Evolutionary conservation across 345 rosid genomes (phyloP).

Genomic region (Adansonia digitata): DNA sequence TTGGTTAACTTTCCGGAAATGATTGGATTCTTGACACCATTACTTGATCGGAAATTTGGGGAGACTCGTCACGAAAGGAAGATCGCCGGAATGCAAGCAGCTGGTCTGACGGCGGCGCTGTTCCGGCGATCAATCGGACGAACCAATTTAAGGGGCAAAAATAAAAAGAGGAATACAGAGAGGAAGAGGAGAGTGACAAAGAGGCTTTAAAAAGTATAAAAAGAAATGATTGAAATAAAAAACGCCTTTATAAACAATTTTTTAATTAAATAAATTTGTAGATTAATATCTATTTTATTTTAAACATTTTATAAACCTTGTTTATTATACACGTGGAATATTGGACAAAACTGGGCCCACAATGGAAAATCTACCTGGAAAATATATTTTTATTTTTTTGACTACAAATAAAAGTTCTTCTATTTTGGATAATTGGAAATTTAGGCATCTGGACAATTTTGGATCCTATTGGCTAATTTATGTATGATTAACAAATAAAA

Average conservation of each 20-base stretch:
- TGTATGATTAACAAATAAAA: not conserved
- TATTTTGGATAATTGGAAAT: not conserved
- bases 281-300: not conserved
- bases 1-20: no score
- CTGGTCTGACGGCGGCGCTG: conserved; percentile 13
- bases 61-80: conserved; percentile 5
- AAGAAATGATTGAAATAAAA: not conserved
- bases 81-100: conserved; percentile 22
- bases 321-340: conserved; percentile 17
- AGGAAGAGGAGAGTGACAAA: conserved; percentile 14
- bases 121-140: conserved; percentile 21
- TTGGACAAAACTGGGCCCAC: not conserved
- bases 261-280: not conserved
- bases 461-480: not conserved
- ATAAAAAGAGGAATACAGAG: not conserved
- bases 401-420: not conserved
- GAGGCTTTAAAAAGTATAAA: not conserved
- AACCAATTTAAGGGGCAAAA: not conserved
- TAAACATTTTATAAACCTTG: not conserved
- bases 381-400: not conserved
- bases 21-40: not conserved
- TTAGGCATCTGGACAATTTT: not conserved
- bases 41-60: not conserved
- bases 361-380: not conserved
- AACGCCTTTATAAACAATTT: conserved; percentile 10